phyloP scores from a whole-genome alignment of 805 yeast species.

The Geotrichum ghanense region DNA sequence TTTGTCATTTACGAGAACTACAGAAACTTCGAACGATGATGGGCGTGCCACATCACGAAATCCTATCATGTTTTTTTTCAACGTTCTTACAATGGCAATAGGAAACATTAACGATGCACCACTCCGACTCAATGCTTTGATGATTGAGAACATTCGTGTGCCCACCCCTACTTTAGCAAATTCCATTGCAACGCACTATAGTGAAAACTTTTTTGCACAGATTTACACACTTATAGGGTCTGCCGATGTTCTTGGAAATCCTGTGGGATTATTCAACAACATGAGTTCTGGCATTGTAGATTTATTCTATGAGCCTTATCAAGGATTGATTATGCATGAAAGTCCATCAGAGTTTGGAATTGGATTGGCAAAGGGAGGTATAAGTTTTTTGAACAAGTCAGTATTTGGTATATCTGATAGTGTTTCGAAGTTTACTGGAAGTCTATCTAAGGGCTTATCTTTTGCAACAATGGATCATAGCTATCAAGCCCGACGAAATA shows the following conservation, averaged over 20 bases:
- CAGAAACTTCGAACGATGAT: constrained; percentile 57
- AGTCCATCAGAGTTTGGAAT: constrained; percentile 93
- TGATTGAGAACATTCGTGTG: constrained; percentile 80
- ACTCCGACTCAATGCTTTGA: constrained; percentile 71
- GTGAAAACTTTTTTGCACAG: constrained; percentile 85
- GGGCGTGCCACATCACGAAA: constrained; percentile 46
- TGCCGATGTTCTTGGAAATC: constrained; percentile 93
- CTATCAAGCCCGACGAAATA: constrained; percentile 61
- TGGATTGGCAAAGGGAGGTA: constrained; percentile 90
- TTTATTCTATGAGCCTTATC: constrained; percentile 93
- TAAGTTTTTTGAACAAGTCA: constrained; percentile 86
- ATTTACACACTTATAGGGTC: constrained; percentile 88
- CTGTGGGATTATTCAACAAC: constrained; percentile 91
- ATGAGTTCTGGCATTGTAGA: constrained; percentile 92
- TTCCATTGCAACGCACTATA: constrained; percentile 72
- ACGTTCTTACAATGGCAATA: constrained; percentile 88
- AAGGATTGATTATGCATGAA: constrained; percentile 88
- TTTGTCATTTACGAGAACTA: constrained; percentile 83
- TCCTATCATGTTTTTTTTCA: constrained; percentile 63
- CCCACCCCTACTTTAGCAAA: constrained; percentile 64
- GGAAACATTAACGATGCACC: constrained; percentile 98
- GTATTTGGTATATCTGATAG: constrained; percentile 93
- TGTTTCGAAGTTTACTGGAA: constrained; percentile 83
- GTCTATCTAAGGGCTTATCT: constrained; percentile 87
- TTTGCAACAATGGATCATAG: constrained; percentile 78